A percentile compares a stretch with the other conserved stretches of the same genome.
These are phyloP conservation scores for Neurospora sp. DNA, from an alignment of 495 filamentous ascomycete species.

Conservation along the genomic window DNA sequence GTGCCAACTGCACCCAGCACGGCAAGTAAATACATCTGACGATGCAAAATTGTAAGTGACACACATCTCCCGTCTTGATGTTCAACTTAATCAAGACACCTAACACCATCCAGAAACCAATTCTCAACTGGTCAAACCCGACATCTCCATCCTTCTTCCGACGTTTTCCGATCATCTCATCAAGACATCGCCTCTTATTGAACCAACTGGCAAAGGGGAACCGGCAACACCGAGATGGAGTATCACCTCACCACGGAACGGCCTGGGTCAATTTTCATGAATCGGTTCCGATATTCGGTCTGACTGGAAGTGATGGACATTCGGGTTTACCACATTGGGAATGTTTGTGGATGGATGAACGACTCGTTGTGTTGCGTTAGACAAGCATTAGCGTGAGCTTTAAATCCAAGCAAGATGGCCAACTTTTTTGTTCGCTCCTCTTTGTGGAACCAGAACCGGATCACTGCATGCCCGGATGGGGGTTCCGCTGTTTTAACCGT, in stretches of 20 bases:
- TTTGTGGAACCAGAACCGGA: neutral
- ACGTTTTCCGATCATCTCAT: neutral
- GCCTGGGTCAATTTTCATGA: neutral
- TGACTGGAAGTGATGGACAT: neutral
- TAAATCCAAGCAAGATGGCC: neutral
- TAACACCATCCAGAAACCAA: neutral
- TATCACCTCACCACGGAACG: neutral
- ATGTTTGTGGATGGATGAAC: neutral
- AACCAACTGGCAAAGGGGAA: neutral
- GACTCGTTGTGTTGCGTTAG: neutral
- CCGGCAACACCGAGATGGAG: neutral
- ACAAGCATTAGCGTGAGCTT: neutral
- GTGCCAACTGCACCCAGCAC: constrained; percentile 15
- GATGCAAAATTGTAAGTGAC: neutral
- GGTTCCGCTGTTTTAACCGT: neutral
- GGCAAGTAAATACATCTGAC: constrained; percentile 5
- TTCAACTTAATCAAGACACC: neutral
- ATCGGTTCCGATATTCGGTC: neutral
- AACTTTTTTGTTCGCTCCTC: neutral
- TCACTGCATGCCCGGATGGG: neutral
- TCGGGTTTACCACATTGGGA: neutral
- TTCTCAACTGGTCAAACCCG: neutral
- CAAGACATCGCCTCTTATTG: neutral
- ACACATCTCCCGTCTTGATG: neutral
- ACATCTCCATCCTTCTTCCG: neutral